Evolutionary conservation across 2,329 filamentous ascomycete species (phyloP), one percentile per base, ranked within the genome.

Genomic region (Fusarium sp.): DNA sequence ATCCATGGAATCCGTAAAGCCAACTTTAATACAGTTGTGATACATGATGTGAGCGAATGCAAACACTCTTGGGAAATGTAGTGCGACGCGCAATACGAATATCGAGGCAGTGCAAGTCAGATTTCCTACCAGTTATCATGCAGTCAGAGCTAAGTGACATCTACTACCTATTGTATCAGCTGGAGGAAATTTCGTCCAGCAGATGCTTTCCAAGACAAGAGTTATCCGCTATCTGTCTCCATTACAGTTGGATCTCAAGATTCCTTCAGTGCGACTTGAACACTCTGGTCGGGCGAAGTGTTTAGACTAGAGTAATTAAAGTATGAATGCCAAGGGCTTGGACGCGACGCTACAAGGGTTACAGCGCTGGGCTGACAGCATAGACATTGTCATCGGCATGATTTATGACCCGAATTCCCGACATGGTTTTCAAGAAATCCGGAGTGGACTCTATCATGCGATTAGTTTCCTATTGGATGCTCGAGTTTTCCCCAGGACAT

Each of bases 321-420:
- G 45, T 47, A 47, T n/a, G 20, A 22, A 12, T 34, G 64, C 64
- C 49, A 62, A 66, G 63, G 24, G 22, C 18, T n/a, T 44, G 29
- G 32, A 65, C 51, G 58, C 43, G 48, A 44, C 34, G 34, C 48
- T 43, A 38, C 47, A 43, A 44, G 52, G 52, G n/a, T 65, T 65
- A 40, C 12, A 43, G 25, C 30, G 32, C 62, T 66, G 44, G 62
- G 62, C 47, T 62, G 55, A 66, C 49, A 44, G 16, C 29, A 55
- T 64, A 12, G 25, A 57, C 30, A 32, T 32, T 41, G 38, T 49
- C 41, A 55, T 67, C 63, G 63, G 63, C 55, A 4, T 66, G 56
- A 66, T 66, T 66, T 62, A 66, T 55, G 45, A 10, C 38, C 63
- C 63, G 63, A 65, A 30, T 32, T 22, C 30, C 63, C 55, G 63